Base-by-base conservation (phyloP, 2,329 filamentous ascomycete species). In the Metarhizium rileyi region DNA sequence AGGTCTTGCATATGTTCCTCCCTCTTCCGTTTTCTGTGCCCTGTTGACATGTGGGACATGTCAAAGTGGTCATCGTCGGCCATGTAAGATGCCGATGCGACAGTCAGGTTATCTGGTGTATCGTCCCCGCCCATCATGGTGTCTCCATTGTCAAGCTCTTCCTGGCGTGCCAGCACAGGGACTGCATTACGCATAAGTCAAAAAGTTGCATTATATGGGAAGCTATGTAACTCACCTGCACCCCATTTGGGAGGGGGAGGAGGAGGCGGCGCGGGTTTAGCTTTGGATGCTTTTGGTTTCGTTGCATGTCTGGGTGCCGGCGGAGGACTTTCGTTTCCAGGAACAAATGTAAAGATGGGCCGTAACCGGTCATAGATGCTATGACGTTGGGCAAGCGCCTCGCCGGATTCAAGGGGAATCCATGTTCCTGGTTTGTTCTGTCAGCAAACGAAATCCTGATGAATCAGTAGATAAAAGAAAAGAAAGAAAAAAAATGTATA, bases 231-330 rank as follows among this genome's bases (percentile, higher is more conserved):
- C 53, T 55, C 56, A 55, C 52, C 47, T 35, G 57, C 51, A 51
- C 61, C 66, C 70, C 76, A 83, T 70, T 81, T 83, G n/a, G 78
- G 78, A 48, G 80, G 38, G 20, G 38, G 77, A 12, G 53, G 48
- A 14, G 79, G 59, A 45, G 61, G 56, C 16, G 63, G 65, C 40
- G 22, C 38, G 20, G 55, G 55, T 36, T 52, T 52, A 25, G 62
- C 55, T 38, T 86, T 86, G 12, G 85, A 80, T 4, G 81, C 82
- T 62, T 91, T 90, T 38, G 90, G 87, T 63, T 90, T 93, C 63
- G 85, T 90, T 22, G 87, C 82, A 71, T 97, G 93, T 64, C 95
- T 90, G 1, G 93, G 93, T 4, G 93, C 93, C 4, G 90, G 91
- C 43, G 93, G 93, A 23, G 93, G 93, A 63, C 87, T 96, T 61